A percentile compares a stretch with the other conserved stretches of the same genome.
These are phyloP conservation scores for Apocynum venetum DNA, from an alignment of 257 asterid species.

Conservation along the genomic window DNA sequence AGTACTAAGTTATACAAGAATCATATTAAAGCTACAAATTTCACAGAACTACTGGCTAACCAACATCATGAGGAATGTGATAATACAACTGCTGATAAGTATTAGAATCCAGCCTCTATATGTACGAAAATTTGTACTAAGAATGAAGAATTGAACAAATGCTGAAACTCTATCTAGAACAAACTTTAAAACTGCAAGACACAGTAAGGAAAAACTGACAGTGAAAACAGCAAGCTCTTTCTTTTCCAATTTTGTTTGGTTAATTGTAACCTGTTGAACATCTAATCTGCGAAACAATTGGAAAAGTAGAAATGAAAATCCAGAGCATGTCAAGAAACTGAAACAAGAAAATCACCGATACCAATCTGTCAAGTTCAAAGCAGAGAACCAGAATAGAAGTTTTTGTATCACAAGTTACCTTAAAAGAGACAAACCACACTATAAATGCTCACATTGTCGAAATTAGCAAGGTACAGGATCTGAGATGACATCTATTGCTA, in stretches of 20 bases:
- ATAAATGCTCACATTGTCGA: neutral
- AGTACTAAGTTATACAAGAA: neutral
- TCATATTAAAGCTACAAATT: neutral
- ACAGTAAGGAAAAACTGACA: slow-evolving; percentile 48
- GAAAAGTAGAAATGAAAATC: slow-evolving; percentile 4
- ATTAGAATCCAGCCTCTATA: slow-evolving; percentile 62
- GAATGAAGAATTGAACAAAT: slow-evolving; percentile 24
- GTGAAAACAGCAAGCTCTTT: slow-evolving; percentile 59
- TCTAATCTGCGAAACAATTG: slow-evolving; percentile 53
- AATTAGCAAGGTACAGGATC: neutral
- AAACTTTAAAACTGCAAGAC: slow-evolving; percentile 53
- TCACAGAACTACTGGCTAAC: slow-evolving; percentile 18
- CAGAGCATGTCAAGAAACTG: slow-evolving; percentile 1
- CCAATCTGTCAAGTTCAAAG: neutral
- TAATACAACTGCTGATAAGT: slow-evolving; percentile 61
- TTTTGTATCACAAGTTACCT: too few species aligned
- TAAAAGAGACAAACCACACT: neutral
- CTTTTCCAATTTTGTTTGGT: slow-evolving; percentile 58
- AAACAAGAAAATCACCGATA: neutral
- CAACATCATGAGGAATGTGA: slow-evolving; percentile 60
- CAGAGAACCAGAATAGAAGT: neutral
- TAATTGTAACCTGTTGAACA: slow-evolving; percentile 50
- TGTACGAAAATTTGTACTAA: slow-evolving; percentile 26
- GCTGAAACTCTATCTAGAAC: slow-evolving; percentile 29
- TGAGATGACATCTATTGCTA: neutral